Evolutionary conservation across 768 basidiomycete genomes (phyloP).

Genomic region (Kondoa subrosea): DNA sequence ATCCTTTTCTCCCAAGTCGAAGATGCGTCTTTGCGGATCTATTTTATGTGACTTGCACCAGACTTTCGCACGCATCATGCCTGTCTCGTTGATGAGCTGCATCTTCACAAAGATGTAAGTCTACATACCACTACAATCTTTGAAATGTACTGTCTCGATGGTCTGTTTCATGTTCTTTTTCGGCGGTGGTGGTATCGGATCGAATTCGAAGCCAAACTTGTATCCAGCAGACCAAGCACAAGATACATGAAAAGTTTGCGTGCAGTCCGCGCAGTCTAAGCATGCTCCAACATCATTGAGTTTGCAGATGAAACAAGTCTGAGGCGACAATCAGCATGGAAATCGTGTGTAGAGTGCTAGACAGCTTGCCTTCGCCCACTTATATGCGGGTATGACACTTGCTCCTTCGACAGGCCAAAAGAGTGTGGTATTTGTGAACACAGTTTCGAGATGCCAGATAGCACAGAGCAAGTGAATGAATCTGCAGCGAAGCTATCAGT

Average conservation of each 20-base stretch:
- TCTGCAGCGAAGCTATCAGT: conserved; percentile 6
- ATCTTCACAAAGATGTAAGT: conserved; percentile 38
- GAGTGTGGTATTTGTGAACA: conserved; percentile 54
- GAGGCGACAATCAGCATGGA: background rate
- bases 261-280: conserved; percentile 67
- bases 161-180: conserved; percentile 18
- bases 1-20: conserved; percentile 70
- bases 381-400: conserved; percentile 47
- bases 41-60: conserved; percentile 62
- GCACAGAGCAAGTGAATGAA: conserved; percentile 68
- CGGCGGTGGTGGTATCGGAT: conserved; percentile 42
- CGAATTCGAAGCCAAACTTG: conserved; percentile 84
- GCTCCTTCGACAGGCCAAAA: conserved; percentile 74
- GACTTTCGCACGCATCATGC: conserved; percentile 59
- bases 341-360: background rate
- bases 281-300: conserved; percentile 53
- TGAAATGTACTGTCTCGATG: conserved; percentile 16
- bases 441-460: conserved; percentile 68
- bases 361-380: conserved; percentile 32
- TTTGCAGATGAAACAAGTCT: conserved; percentile 64
- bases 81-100: conserved; percentile 56
- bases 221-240: conserved; percentile 77
- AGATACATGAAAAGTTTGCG: conserved; percentile 61
- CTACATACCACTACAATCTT: conserved; percentile 15
- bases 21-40: conserved; percentile 47